Evolutionary conservation across 2,329 filamentous ascomycete species (phyloP), one percentile per base, ranked within the genome.

Genomic region (Colletotrichum sp.): DNA sequence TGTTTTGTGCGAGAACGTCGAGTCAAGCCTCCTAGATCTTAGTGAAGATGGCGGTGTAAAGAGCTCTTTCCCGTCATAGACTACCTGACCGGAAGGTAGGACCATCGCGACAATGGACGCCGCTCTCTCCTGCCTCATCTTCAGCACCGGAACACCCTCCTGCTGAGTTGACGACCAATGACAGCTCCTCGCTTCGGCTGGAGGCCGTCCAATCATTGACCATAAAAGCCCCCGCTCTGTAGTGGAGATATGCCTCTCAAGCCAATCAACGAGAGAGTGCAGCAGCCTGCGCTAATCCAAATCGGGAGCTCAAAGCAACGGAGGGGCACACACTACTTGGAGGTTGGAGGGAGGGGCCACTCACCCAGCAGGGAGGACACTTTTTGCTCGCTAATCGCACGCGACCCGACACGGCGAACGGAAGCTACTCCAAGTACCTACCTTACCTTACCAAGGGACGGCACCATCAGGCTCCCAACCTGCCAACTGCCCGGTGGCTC

Each of bases 381-480:
- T 48, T 48, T 48, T 48, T 48, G n/a, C 43, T 48, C 43, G 43
- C 43, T 48, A 48, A 48, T 48, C 43, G 43, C 43, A 48, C 39
- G 18, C 39, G 39, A 43, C 43, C 18, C 43, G 43, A 52, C 43
- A 21, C 43, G 13, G n/a, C 43, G 10, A 52, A 21, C 43, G 10
- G 43, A 52, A 52, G 43, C 43, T 52, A 12, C 36, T 43, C 39
- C 39, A n/a, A 43, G 39, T 32, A 32, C 28, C 28, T 39, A 39
- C 36, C 36, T 39, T 43, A 43, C 18, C 39, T 48, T 48, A 52
- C 43, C 43, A 21, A 13, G 43, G 43, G n/a, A 52, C 43, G 43
- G 43, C 43, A 52, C 43, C 43, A 7, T 52, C 43, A 24, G 4
- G 43, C 43, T 52, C 43, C 43, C 43, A 21, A 21, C 43, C 43